Conservation (phyloP, 2,329 filamentous ascomycete species). For the Drechslerella coelobrocha region DNA sequence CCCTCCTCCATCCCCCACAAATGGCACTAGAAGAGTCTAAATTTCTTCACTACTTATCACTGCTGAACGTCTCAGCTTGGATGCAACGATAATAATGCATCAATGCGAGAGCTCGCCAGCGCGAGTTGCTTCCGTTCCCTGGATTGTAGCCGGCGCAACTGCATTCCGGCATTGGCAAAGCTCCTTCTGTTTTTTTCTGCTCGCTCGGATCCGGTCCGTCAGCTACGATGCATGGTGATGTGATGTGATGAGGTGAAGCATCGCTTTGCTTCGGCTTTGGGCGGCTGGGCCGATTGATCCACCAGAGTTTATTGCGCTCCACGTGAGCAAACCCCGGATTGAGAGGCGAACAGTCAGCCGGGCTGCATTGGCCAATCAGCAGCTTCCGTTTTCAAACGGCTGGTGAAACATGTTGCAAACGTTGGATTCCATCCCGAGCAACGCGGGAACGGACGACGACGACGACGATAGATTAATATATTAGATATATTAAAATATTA, state of each 20-base stretch:
- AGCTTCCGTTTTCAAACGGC: constrained; percentile 5
- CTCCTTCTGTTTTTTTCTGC: constrained; percentile 15
- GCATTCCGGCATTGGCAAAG: constrained; percentile 40
- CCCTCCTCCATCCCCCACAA: neutral
- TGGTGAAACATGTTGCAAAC: too few relatives aligned
- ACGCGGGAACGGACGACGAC: too few relatives aligned
- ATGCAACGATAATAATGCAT: neutral
- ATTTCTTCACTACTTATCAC: neutral
- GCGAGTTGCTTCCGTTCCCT: neutral
- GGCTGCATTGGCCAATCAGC: constrained; percentile 18
- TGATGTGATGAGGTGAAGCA: constrained; percentile 39
- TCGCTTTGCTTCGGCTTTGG: constrained; percentile 50
- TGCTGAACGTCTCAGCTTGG: neutral
- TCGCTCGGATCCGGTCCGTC: constrained; percentile 18
- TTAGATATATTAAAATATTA: too few relatives aligned
- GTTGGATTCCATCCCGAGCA: too few relatives aligned
- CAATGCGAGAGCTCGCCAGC: constrained; percentile 2
- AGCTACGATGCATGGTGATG: constrained; percentile 6
- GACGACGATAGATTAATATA: too few relatives aligned
- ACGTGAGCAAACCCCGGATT: constrained; percentile 30
- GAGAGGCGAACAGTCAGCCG: constrained; percentile 8
- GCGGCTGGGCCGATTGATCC: neutral
- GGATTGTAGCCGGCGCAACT: neutral
- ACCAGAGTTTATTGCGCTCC: constrained; percentile 3
- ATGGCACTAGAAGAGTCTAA: neutral